Percentiles rank a stretch among this genome's conserved stretches.
phyloP scores from a whole-genome alignment of 352 stramenopile species.

The Phytophthora quininea region DNA sequence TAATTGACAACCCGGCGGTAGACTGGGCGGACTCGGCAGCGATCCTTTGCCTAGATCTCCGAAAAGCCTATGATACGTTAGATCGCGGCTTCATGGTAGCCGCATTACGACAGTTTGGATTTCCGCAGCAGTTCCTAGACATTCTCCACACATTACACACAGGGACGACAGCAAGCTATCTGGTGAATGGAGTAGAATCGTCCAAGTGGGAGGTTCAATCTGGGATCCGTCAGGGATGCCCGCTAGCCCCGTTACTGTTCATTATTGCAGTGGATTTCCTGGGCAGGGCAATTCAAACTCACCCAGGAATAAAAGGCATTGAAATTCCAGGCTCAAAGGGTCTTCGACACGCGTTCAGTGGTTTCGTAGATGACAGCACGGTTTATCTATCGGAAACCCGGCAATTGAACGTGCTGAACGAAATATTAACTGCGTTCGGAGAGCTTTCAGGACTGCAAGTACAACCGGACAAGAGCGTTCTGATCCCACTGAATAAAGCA shows the following conservation, averaged over 20 bases:
- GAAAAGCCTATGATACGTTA: slow-evolving; percentile 16
- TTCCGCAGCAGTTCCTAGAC: neutral
- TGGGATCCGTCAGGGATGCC: slow-evolving; percentile 11
- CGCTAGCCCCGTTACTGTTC: slow-evolving; percentile 7
- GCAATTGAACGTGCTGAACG: neutral
- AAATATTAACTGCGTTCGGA: neutral
- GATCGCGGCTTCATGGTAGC: neutral
- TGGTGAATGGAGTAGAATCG: slow-evolving; percentile 12
- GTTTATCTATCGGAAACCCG: neutral
- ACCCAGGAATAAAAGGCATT: slow-evolving; percentile 1
- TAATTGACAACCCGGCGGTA: neutral
- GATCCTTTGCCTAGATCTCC: slow-evolving; percentile 1
- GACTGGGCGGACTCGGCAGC: neutral
- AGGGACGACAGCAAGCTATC: slow-evolving; percentile 10
- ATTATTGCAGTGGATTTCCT: slow-evolving; percentile 10
- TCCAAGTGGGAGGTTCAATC: slow-evolving; percentile 3
- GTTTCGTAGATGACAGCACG: slow-evolving; percentile 15
- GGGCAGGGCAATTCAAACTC: neutral
- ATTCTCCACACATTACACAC: slow-evolving; percentile 2
- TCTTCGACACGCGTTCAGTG: neutral
- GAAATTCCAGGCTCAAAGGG: neutral
- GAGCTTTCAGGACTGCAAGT: slow-evolving; percentile 5
- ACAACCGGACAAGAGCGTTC: slow-evolving; percentile 7
- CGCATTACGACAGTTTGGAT: slow-evolving; percentile 1
- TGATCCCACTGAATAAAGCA: neutral